Conservation (phyloP, 2,329 filamentous ascomycete species). For the Myriosclerotinia duriaeana region DNA sequence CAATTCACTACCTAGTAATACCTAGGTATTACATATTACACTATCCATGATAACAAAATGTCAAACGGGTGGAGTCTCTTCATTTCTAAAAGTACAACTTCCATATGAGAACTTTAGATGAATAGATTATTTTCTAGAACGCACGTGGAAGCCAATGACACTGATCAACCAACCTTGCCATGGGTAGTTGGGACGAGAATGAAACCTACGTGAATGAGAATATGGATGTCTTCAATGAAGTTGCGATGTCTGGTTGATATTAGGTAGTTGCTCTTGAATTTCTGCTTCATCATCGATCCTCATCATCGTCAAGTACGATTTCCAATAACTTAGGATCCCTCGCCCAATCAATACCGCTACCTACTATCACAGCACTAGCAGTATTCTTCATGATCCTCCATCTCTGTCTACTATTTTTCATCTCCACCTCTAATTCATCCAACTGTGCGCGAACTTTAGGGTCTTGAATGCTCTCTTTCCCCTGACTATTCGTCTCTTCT, state of each 20-base stretch:
- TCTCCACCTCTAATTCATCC: constrained; percentile 55
- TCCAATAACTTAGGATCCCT: constrained; percentile 64
- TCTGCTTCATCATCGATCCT: constrained; percentile 41
- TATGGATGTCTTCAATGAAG: too few species aligned
- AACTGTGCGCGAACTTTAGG: constrained; percentile 55
- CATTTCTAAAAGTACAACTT: not conserved
- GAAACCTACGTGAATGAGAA: not conserved
- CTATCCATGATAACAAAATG: not conserved
- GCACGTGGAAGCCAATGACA: not conserved
- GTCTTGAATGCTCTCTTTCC: constrained; percentile 55
- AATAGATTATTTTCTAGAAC: not conserved
- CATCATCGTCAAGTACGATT: constrained; percentile 69
- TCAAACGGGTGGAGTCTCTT: too few species aligned
- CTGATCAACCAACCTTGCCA: not conserved
- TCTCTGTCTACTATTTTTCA: constrained; percentile 62
- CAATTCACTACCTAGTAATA: not conserved
- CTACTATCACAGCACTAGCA: constrained; percentile 74
- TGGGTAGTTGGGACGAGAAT: not conserved
- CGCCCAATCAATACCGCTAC: constrained; percentile 81
- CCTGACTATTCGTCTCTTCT: constrained; percentile 53
- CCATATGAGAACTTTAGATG: not conserved
- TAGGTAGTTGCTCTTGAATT: not conserved
- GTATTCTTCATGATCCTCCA: constrained; percentile 77
- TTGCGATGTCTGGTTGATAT: not conserved
- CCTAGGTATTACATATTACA: too few species aligned